These are phyloP conservation scores for Beta corolliflora DNA, from an alignment of 179 eudicot genomes.

Conservation along the genomic window DNA sequence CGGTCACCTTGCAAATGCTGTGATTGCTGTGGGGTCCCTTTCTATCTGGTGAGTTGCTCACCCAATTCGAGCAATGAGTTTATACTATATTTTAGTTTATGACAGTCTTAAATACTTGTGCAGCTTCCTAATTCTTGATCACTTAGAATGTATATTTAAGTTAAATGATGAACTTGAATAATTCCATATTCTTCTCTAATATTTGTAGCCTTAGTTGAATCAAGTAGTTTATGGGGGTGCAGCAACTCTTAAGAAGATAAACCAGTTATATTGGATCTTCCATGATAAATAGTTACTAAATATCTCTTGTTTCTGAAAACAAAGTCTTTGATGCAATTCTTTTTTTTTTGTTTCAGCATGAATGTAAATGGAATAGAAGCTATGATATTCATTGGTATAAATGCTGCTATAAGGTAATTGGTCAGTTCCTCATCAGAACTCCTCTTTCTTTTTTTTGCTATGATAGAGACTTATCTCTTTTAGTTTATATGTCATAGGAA, in stretches of 20 bases:
- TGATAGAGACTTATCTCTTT: not conserved
- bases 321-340: not conserved
- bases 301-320: not conserved
- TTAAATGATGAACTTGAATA: not conserved
- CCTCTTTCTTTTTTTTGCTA: too few species aligned
- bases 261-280: not conserved
- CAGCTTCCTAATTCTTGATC: too few species aligned
- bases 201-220: not conserved
- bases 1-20: slow-evolving; percentile 67
- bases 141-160: not conserved
- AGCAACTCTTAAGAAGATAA: not conserved
- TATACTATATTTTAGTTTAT: too few species aligned
- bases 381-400: slow-evolving; percentile 80
- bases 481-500: not conserved
- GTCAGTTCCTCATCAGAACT: not conserved
- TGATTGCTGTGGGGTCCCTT: slow-evolving; percentile 70
- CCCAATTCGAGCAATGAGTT: not conserved
- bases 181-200: not conserved
- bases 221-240: not conserved
- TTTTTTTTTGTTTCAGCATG: slow-evolving; percentile 47
- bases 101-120: too few species aligned
- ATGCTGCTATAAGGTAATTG: slow-evolving; percentile 74
- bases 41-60: slow-evolving; percentile 66
- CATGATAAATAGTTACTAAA: not conserved
- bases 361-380: slow-evolving; percentile 75